Evolutionary conservation across 495 filamentous ascomycete genomes (phyloP).

Genomic region (Lasiosphaeria ovina): DNA sequence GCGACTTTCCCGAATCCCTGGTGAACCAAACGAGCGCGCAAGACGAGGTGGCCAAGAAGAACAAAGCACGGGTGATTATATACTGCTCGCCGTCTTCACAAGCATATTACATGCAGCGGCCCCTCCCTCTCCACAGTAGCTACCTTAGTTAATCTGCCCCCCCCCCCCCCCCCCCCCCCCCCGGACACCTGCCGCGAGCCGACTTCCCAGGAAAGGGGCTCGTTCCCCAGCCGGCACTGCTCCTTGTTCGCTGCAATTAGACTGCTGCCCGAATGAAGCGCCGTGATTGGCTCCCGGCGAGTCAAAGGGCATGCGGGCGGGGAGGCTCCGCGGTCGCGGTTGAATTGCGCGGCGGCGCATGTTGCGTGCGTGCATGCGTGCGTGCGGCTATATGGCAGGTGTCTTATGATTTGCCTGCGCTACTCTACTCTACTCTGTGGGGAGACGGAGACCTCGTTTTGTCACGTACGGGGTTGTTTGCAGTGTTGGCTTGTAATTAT

Average conservation of each 20-base stretch:
- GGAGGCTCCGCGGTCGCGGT: constrained; percentile 24
- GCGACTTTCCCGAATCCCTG: neutral
- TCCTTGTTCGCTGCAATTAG: neutral
- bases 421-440: too few relatives aligned
- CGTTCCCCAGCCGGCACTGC: neutral
- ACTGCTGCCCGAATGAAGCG: neutral
- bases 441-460: too few relatives aligned
- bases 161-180: neutral
- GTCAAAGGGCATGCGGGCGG: constrained; percentile 16
- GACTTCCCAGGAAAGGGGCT: neutral
- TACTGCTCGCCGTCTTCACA: neutral
- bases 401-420: too few relatives aligned
- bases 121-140: neutral
- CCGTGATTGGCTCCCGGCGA: constrained; percentile 12
- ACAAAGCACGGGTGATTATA: neutral
- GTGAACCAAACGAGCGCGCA: neutral
- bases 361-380: neutral
- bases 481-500: too few relatives aligned
- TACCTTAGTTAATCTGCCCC: neutral
- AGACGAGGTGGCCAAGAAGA: neutral
- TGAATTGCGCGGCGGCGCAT: constrained; percentile 14
- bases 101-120: neutral
- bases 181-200: neutral
- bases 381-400: too few relatives aligned
- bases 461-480: too few relatives aligned